Conservation (phyloP, 495 filamentous ascomycete species). For the Cladorrhinum samala region DNA sequence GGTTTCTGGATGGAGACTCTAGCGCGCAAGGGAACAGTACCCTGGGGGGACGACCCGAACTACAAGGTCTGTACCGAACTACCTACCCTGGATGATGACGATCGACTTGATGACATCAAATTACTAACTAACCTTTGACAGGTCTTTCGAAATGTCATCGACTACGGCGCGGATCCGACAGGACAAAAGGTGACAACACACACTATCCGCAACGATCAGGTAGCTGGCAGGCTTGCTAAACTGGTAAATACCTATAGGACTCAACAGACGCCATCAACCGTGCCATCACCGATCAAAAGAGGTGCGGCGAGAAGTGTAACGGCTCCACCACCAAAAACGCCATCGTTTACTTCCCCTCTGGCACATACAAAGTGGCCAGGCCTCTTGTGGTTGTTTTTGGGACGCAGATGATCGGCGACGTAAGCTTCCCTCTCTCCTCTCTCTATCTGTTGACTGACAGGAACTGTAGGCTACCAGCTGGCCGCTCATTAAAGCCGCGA, state of each 20-base stretch:
- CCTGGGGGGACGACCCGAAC: slow-evolving; percentile 45
- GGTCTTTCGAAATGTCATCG: background rate
- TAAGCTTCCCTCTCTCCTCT: too few relatives aligned
- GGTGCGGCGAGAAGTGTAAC: slow-evolving; percentile 70
- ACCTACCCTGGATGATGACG: too few relatives aligned
- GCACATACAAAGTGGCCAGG: slow-evolving; percentile 60
- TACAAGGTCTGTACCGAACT: too few relatives aligned
- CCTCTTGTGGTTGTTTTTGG: slow-evolving; percentile 65
- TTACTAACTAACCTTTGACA: too few relatives aligned
- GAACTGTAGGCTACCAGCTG: slow-evolving; percentile 43
- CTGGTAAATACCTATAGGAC: slow-evolving; percentile 38
- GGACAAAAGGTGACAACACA: background rate
- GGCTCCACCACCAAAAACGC: slow-evolving; percentile 65
- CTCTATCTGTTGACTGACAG: too few relatives aligned
- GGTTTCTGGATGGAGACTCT: slow-evolving; percentile 33
- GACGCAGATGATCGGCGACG: slow-evolving; percentile 69
- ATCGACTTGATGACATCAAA: too few relatives aligned
- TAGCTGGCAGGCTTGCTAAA: too few relatives aligned
- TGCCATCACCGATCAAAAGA: slow-evolving; percentile 64
- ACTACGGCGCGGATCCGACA: background rate
- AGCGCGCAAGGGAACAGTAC: slow-evolving; percentile 58
- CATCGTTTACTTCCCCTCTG: slow-evolving; percentile 70
- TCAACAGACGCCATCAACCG: slow-evolving; percentile 76
- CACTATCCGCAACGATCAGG: too few relatives aligned
- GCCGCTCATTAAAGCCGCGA: slow-evolving; percentile 62